Percentiles rank a stretch among this genome's conserved stretches.
Conservation (phyloP, 176 grass and related monocot genomes). For the Leersia perrieri region DNA sequence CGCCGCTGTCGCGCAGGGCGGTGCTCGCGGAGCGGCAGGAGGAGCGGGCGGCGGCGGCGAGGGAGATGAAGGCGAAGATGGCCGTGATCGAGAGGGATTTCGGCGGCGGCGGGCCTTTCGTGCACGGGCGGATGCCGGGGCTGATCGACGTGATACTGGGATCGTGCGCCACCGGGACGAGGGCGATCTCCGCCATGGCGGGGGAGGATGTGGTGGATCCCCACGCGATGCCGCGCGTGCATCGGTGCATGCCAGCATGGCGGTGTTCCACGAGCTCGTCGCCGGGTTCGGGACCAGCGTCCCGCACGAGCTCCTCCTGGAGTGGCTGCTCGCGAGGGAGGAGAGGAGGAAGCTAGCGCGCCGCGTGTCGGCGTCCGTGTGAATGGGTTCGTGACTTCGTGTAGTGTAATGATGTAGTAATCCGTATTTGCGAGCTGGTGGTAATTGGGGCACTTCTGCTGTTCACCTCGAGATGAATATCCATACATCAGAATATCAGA, state of each 20-base stretch:
- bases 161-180: slow-evolving; percentile 7
- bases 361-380: not conserved
- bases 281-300: slow-evolving; percentile 4
- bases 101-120: slow-evolving; percentile 17
- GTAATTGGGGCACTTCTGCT: too few relatives aligned
- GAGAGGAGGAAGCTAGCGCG: not conserved
- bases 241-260: slow-evolving; percentile 21
- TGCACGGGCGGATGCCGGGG: slow-evolving; percentile 28
- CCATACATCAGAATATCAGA: too few relatives aligned
- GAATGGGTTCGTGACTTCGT: not conserved
- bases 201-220: slow-evolving; percentile 28
- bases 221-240: not conserved
- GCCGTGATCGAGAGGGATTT: slow-evolving; percentile 14
- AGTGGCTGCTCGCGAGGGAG: not conserved
- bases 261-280: slow-evolving; percentile 24
- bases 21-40: not conserved
- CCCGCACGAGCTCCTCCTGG: slow-evolving; percentile 31
- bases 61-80: slow-evolving; percentile 21
- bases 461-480: too few relatives aligned
- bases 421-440: too few relatives aligned
- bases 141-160: slow-evolving; percentile 39
- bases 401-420: too few relatives aligned
- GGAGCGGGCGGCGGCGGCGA: slow-evolving; percentile 1
- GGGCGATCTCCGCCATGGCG: slow-evolving; percentile 11
- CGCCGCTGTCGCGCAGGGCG: slow-evolving; percentile 8